Evolutionary conservation across 1,284 basidiomycete species (phyloP).

Genomic region (Amylostereum chailletii): DNA sequence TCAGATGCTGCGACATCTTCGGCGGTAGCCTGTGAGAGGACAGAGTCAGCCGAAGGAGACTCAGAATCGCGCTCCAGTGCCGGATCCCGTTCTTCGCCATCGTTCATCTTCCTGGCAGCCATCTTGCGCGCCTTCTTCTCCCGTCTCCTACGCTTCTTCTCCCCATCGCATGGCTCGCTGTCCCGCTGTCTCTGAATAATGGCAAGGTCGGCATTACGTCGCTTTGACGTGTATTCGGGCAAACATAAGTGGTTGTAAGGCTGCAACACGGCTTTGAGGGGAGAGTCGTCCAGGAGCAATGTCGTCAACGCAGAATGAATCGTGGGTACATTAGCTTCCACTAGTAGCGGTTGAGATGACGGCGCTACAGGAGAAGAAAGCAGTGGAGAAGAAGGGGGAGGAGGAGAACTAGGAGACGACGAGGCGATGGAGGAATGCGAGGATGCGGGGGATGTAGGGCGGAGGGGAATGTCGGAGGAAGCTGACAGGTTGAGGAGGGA

Average conservation of each 20-base stretch:
- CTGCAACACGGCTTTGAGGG: constrained; percentile 68
- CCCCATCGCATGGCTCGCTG: constrained; percentile 8
- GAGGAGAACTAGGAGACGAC: constrained; percentile 3
- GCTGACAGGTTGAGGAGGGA: not conserved
- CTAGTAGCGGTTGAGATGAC: constrained; percentile 2
- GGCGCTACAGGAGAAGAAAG: not conserved
- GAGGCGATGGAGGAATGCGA: constrained; percentile 7
- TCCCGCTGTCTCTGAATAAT: constrained; percentile 15
- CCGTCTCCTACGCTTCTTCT: constrained; percentile 16
- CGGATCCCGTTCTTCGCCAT: no score
- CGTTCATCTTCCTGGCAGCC: not conserved
- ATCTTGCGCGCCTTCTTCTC: constrained; percentile 8
- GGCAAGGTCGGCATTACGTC: constrained; percentile 37
- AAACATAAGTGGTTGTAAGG: constrained; percentile 77
- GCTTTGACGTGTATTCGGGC: constrained; percentile 48
- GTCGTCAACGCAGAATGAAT: constrained; percentile 60
- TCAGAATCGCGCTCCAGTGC: not conserved
- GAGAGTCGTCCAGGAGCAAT: constrained; percentile 76
- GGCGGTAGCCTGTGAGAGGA: no score
- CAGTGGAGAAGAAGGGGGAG: constrained; percentile 1
- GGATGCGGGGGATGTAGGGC: not conserved
- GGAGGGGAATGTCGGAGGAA: not conserved
- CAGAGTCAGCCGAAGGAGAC: constrained; percentile 9
- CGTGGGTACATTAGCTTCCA: constrained; percentile 4
- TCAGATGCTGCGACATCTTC: not conserved